phyloP scores from a whole-genome alignment of 2,329 filamentous ascomycete genomes.

The Coniella vitis region DNA sequence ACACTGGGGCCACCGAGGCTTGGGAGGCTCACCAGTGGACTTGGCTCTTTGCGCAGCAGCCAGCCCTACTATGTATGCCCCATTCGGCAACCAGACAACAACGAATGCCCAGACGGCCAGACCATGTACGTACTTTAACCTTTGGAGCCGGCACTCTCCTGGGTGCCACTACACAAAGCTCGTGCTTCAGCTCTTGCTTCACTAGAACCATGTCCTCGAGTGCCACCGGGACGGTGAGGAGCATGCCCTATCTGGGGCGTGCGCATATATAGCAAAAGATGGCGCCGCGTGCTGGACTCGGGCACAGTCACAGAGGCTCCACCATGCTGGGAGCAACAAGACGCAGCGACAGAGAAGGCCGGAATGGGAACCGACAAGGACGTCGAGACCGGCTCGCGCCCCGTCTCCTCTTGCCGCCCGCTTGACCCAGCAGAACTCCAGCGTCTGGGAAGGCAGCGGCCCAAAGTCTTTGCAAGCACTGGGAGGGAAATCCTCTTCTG shows the following conservation, averaged over 20 bases:
- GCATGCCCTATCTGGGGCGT: too few species aligned
- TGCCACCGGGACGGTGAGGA: too few species aligned
- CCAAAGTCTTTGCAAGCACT: slow-evolving; percentile 40
- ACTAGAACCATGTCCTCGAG: too few species aligned
- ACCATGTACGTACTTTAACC: background rate
- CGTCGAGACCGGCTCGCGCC: background rate
- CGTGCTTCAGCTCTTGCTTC: too few species aligned
- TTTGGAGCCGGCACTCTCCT: background rate
- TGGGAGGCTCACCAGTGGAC: too few species aligned
- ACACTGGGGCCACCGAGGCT: too few species aligned
- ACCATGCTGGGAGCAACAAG: too few species aligned
- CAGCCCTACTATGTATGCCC: background rate
- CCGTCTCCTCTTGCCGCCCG: background rate
- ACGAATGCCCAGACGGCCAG: background rate
- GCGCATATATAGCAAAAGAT: too few species aligned
- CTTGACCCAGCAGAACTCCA: slow-evolving; percentile 34
- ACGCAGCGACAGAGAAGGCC: too few species aligned
- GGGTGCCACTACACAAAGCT: too few species aligned
- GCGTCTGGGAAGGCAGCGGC: slow-evolving; percentile 51
- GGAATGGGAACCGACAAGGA: background rate
- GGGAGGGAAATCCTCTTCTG: slow-evolving; percentile 53
- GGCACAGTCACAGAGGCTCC: too few species aligned
- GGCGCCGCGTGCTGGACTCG: too few species aligned
- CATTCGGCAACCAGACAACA: slow-evolving; percentile 7
- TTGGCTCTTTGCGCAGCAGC: background rate